Evolutionary conservation across 768 basidiomycete species (phyloP).

Genomic region (Collybia sordida): DNA sequence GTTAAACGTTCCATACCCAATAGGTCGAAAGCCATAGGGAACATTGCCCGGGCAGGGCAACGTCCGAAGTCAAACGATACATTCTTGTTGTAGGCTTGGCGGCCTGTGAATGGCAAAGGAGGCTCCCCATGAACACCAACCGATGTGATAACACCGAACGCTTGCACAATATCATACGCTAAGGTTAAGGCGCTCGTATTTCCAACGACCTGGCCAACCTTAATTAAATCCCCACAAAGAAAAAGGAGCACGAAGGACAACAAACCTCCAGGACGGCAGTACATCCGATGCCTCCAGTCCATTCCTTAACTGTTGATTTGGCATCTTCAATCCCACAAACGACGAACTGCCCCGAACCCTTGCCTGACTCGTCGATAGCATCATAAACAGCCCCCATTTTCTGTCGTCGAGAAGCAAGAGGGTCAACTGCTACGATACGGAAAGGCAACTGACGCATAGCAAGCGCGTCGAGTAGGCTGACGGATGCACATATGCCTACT

Average conservation of each 20-base stretch:
- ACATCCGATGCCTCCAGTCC: conserved; percentile 61
- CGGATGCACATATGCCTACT: conserved; percentile 69
- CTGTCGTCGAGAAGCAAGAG: conserved; percentile 50
- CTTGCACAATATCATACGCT: conserved; percentile 68
- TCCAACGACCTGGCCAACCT: conserved; percentile 58
- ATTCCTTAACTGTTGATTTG: conserved; percentile 44
- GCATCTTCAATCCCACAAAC: conserved; percentile 52
- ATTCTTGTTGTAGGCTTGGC: conserved; percentile 72
- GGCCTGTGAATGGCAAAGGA: conserved; percentile 54
- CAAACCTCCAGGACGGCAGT: conserved; percentile 68
- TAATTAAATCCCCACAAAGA: too few relatives aligned
- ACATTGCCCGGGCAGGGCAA: conserved; percentile 78
- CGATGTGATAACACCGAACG: conserved; percentile 74
- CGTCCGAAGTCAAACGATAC: conserved; percentile 79
- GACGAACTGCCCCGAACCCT: conserved; percentile 47
- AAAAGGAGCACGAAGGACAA: neutral
- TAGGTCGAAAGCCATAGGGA: conserved; percentile 68
- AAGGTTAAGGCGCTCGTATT: conserved; percentile 61
- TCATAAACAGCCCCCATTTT: conserved; percentile 62
- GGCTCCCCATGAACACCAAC: conserved; percentile 69
- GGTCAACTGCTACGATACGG: conserved; percentile 66
- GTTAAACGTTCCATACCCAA: conserved; percentile 35
- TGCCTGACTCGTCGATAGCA: conserved; percentile 42
- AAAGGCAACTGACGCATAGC: conserved; percentile 43
- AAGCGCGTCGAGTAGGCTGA: conserved; percentile 64